Conservation (phyloP, 2,329 filamentous ascomycete species). For the Penicillium hordei region DNA sequence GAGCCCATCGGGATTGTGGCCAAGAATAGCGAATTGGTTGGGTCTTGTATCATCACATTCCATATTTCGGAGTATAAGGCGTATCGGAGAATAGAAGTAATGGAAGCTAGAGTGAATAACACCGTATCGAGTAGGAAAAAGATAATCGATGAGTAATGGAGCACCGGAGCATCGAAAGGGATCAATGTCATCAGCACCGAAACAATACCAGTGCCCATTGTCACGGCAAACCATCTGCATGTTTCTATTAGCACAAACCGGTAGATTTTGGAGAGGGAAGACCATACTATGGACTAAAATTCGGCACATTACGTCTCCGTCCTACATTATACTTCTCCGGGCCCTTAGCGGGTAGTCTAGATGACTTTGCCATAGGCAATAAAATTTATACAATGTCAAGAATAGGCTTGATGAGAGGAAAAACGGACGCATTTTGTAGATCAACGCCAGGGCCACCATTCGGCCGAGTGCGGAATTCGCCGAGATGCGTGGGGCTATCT, state of each 20-base stretch:
- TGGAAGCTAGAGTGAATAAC: constrained; percentile 57
- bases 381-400: neutral
- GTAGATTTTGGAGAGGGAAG: neutral
- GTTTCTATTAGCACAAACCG: neutral
- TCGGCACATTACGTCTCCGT: constrained; percentile 48
- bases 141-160: constrained; percentile 59
- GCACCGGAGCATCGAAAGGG: constrained; percentile 59
- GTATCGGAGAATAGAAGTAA: constrained; percentile 61
- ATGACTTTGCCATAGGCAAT: neutral
- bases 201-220: constrained; percentile 69
- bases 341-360: neutral
- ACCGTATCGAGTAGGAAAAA: constrained; percentile 62
- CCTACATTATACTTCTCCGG: constrained; percentile 23
- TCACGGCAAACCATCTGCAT: constrained; percentile 58
- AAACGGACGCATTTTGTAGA: neutral
- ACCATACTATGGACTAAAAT: constrained; percentile 57
- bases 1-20: constrained; percentile 66
- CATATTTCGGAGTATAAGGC: constrained; percentile 63
- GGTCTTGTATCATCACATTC: constrained; percentile 63
- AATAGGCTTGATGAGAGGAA: neutral
- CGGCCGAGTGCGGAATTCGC: constrained; percentile 9
- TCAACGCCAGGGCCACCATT: neutral
- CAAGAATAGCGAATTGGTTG: constrained; percentile 63
- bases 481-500: neutral
- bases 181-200: constrained; percentile 62